Evolutionary conservation across 2,329 filamentous ascomycete species (phyloP), one percentile per base, ranked within the genome.

Genomic region (Colletotrichum euphorbiae): DNA sequence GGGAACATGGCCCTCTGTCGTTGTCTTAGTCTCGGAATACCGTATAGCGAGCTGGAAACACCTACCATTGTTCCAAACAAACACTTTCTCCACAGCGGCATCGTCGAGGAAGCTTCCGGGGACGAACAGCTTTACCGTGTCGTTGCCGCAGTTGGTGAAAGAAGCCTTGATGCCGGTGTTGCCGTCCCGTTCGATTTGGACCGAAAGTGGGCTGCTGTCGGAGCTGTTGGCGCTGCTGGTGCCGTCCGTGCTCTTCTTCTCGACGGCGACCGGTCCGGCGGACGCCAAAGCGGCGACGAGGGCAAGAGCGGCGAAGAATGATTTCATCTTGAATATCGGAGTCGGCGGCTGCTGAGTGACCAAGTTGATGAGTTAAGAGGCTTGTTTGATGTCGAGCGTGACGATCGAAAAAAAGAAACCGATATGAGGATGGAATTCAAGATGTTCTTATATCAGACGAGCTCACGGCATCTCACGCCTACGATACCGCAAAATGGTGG

Each of bases 31-130:
- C 17, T 54, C 31, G 4, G 19, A 19, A 3, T n/a, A 38, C 13
- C 28, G 7, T 5, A 19, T 11, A 1, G 28, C 28, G 28, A 28
- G 28, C 28, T 28, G 7, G 28, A 28, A 28, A 28, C 15, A 28
- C 80, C 75, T 77, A 81, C 80, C 73, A 42, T 77, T 77, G 56
- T 79, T 76, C 75, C 78, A 83, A 57, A 86, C 75, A 19, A 79
- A 74, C 28, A 84, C 79, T 77, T 85, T 85, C 76, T 86, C 81
- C 19, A 85, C 80, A 1, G 83, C 78, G 2, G 78, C 74, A 55
- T 79, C 77, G 71, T 85, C 84, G 40, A 86, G 74, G 70, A 86
- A 79, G 42, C 81, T 84, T 33, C 83, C 83, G 48, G 80, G 81
- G 74, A 80, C 85, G 68, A 86, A 76, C 42, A 86, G 71, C 74